A percentile compares a stretch with the other conserved stretches of the same genome.
phyloP scores from a whole-genome alignment of 148 eudicot species.

The Nepenthes mirabilis region DNA sequence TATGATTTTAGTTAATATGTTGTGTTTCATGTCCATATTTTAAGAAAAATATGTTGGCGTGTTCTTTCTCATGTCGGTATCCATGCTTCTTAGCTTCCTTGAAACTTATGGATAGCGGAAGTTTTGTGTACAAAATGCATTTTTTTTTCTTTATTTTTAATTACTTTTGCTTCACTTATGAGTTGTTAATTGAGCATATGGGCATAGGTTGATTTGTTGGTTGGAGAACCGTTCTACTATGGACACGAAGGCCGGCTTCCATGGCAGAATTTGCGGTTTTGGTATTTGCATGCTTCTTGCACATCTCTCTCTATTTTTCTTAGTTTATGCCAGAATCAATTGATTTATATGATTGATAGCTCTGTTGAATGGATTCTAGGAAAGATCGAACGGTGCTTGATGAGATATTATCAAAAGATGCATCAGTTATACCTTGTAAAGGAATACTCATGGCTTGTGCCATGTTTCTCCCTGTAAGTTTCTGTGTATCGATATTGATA shows the following conservation, averaged over 20 bases:
- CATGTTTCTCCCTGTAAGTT: slow-evolving; percentile 79
- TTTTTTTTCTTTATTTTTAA: background rate
- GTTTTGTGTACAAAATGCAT: background rate
- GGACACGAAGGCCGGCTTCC: slow-evolving; percentile 70
- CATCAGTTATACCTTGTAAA: slow-evolving; percentile 58
- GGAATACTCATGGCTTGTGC: slow-evolving; percentile 71
- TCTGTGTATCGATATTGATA: background rate
- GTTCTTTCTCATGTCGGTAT: no score
- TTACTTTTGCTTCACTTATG: background rate
- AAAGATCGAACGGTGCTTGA: slow-evolving; percentile 65
- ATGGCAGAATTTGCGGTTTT: slow-evolving; percentile 84
- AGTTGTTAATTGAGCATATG: no score
- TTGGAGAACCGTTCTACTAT: slow-evolving; percentile 82
- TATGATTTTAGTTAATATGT: no score
- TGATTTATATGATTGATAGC: background rate
- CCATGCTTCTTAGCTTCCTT: no score
- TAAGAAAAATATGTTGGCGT: no score
- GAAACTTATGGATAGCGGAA: no score
- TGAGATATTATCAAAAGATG: slow-evolving; percentile 46
- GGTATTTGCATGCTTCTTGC: slow-evolving; percentile 28
- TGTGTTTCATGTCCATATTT: no score
- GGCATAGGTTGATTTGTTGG: slow-evolving; percentile 54
- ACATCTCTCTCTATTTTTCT: background rate
- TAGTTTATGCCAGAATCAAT: background rate
- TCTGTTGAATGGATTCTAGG: slow-evolving; percentile 21